Conservation (phyloP, 2,329 filamentous ascomycete species). For the Immersiporthe knoxdaviesiana region DNA sequence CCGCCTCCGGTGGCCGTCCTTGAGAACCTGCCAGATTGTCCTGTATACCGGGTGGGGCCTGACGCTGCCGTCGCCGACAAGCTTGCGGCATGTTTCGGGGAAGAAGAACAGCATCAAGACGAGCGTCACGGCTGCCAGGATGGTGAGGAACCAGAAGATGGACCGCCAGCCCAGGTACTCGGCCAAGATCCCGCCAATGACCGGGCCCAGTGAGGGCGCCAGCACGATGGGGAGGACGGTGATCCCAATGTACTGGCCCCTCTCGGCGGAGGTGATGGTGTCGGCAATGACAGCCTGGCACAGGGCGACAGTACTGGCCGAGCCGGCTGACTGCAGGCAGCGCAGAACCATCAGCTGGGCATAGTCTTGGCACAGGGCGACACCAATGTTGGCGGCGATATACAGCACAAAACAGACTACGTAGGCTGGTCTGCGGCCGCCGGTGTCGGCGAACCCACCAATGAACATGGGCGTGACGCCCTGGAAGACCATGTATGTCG, state of each 20-base stretch:
- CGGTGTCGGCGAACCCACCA: conserved; percentile 58
- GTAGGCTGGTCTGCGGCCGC: conserved; percentile 58
- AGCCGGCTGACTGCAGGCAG: conserved; percentile 61
- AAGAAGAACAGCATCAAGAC: conserved; percentile 46
- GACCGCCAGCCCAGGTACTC: conserved; percentile 54
- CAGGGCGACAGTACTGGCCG: conserved; percentile 62
- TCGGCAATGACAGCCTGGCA: conserved; percentile 64
- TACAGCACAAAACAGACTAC: conserved; percentile 57
- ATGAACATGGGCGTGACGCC: conserved; percentile 54
- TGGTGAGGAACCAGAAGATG: conserved; percentile 57
- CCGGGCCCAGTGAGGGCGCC: conserved; percentile 44
- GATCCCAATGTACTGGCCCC: conserved; percentile 62
- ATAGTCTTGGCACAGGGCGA: conserved; percentile 55
- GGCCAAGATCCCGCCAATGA: conserved; percentile 54
- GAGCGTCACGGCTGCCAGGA: conserved; percentile 40
- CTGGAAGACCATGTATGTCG: conserved; percentile 63
- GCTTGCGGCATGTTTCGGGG: conserved; percentile 47
- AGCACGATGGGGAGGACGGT: conserved; percentile 54
- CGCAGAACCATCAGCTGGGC: conserved; percentile 56
- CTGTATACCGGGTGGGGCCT: conserved; percentile 38
- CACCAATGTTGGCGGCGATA: conserved; percentile 56
- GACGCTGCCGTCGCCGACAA: conserved; percentile 50
- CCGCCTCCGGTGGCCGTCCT: conserved; percentile 26
- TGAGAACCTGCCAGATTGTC: conserved; percentile 35
- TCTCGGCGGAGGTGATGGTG: conserved; percentile 62